phyloP scores from a whole-genome alignment of 495 filamentous ascomycete genomes.

The Penicillium odoratum region DNA sequence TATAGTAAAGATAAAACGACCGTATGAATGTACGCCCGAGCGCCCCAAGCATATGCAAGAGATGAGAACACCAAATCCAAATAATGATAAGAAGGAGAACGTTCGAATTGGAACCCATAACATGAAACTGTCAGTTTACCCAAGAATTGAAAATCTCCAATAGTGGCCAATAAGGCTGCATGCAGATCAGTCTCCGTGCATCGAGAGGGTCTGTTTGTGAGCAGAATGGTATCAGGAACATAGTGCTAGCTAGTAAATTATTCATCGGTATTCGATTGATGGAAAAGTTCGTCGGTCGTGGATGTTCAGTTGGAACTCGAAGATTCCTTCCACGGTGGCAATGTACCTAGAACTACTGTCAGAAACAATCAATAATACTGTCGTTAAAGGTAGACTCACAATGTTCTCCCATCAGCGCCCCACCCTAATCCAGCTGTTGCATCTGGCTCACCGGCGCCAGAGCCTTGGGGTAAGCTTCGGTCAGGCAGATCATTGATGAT shows the following conservation, averaged over 20 bases:
- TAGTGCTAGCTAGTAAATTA: not conserved
- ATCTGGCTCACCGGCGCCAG: constrained; percentile 41
- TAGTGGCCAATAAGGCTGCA: not conserved
- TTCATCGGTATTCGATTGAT: constrained; percentile 57
- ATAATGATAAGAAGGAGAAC: not conserved
- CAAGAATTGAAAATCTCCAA: not conserved
- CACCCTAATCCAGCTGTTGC: constrained; percentile 68
- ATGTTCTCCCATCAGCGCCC: constrained; percentile 64
- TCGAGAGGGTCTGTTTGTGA: not conserved
- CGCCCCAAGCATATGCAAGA: constrained; percentile 14
- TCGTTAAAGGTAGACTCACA: constrained; percentile 55
- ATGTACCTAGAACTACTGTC: constrained; percentile 54
- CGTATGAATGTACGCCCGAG: constrained; percentile 15
- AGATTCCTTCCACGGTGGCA: constrained; percentile 72
- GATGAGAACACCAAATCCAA: not conserved
- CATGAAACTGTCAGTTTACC: not conserved
- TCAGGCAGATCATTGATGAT: constrained; percentile 45
- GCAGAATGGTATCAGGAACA: not conserved
- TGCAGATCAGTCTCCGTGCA: not conserved
- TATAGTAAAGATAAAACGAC: constrained; percentile 2
- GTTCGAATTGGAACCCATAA: not conserved
- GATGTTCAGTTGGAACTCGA: constrained; percentile 68
- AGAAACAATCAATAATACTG: constrained; percentile 1
- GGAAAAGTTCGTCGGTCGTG: constrained; percentile 66
- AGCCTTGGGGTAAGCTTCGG: constrained; percentile 30